A percentile compares a stretch with the other conserved stretches of the same genome.
Evolutionary conservation across 179 eudicot species (phyloP).

Genomic region (Beta macrorhiza): DNA sequence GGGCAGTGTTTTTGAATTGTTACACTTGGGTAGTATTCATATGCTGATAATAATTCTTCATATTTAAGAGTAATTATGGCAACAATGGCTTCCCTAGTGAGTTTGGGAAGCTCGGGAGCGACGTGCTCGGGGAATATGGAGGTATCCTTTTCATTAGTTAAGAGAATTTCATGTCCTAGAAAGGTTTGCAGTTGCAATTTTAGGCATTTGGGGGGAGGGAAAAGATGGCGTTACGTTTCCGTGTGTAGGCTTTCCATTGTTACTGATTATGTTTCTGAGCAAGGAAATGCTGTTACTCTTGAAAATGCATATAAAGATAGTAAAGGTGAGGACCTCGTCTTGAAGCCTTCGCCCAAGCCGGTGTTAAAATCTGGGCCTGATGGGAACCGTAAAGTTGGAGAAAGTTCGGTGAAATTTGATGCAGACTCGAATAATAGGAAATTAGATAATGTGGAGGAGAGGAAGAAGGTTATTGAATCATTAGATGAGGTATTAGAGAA

Average conservation of each 20-base stretch:
- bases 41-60: constrained; percentile 27
- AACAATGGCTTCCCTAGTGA: constrained; percentile 81
- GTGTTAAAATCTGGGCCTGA: constrained; percentile 49
- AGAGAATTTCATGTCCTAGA: constrained; percentile 47
- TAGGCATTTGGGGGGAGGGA: constrained; percentile 47
- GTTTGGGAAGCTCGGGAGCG: constrained; percentile 65
- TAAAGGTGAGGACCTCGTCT: constrained; percentile 58
- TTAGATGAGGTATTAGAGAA: constrained; percentile 82
- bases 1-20: constrained; percentile 19
- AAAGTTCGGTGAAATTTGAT: constrained; percentile 29
- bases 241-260: constrained; percentile 78
- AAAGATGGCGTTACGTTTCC: constrained; percentile 63
- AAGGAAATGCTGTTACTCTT: constrained; percentile 61
- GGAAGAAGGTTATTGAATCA: constrained; percentile 78
- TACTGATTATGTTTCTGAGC: constrained; percentile 68
- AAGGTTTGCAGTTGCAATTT: constrained; percentile 47
- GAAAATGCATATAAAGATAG: constrained; percentile 62
- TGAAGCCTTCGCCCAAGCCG: constrained; percentile 73
- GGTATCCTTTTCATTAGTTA: constrained; percentile 51
- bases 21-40: neutral
- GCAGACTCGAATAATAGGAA: constrained; percentile 37
- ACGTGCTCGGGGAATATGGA: constrained; percentile 57
- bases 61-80: constrained; percentile 44
- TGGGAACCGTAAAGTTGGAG: constrained; percentile 34
- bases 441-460: constrained; percentile 45